phyloP scores from a whole-genome alignment of 257 asterid species.

The Solanum dulcamara region DNA sequence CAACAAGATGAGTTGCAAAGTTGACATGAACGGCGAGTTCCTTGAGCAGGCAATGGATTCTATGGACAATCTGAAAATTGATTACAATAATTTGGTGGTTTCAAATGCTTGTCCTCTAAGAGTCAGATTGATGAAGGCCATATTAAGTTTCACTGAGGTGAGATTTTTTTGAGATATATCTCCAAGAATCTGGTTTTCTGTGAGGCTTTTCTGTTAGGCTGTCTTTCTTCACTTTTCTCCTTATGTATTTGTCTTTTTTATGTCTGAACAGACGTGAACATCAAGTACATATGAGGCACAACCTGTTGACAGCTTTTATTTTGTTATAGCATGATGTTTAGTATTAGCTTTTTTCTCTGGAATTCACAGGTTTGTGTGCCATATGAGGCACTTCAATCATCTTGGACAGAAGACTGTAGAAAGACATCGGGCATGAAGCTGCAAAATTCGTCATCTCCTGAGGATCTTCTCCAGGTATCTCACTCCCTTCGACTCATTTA shows the following conservation, averaged over 20 bases:
- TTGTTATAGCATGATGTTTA: neutral
- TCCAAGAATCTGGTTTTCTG: neutral
- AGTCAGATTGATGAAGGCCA: constrained; percentile 61
- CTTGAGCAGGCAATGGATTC: constrained; percentile 10
- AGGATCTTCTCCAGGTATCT: constrained; percentile 69
- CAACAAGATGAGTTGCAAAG: constrained; percentile 11
- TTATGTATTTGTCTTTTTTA: neutral
- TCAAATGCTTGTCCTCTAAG: constrained; percentile 40
- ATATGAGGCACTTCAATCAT: constrained; percentile 57
- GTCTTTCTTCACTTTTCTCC: neutral
- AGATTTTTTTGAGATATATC: constrained; percentile 3
- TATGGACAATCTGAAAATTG: constrained; percentile 21
- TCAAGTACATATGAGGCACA: neutral
- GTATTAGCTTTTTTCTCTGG: neutral
- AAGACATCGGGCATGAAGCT: constrained; percentile 65
- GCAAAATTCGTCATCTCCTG: constrained; percentile 44
- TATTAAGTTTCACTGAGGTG: constrained; percentile 70
- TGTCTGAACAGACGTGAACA: neutral
- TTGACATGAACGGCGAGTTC: constrained; percentile 12
- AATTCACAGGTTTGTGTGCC: constrained; percentile 69
- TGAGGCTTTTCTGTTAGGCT: neutral
- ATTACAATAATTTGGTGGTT: constrained; percentile 4
- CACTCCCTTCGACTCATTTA: neutral
- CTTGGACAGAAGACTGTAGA: constrained; percentile 76
- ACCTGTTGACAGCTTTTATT: neutral